Base-by-base conservation (phyloP, 106 monocot genomes). In the Phalaenopsis equestris region DNA sequence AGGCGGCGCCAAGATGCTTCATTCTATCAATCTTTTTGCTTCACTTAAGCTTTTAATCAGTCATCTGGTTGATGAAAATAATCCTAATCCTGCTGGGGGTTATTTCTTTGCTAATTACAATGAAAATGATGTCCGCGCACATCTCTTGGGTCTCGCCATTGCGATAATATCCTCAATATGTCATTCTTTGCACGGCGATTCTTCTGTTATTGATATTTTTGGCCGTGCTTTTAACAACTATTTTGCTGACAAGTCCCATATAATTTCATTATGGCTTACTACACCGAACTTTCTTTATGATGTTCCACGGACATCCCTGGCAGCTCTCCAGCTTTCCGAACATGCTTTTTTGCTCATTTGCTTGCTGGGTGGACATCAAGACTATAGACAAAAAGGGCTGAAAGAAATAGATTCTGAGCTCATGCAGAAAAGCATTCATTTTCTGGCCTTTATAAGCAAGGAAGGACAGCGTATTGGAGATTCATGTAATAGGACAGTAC, bases 391-490 rank as follows among this genome's bases (percentile, higher is more conserved):
- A 15, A 90, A 65, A 64, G 83, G 79, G 19, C 85, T 89, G 90
- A 87, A 86, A 73, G 87, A 86, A 80, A 85, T 88, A 42, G 86
- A 88, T 73, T 82, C 88, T 41, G 85, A 89, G 24, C 58, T 98
- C 23, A 92, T 85, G 65, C 94, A 98, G 77, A 85, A 64, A 42
- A 42, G 85, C 56, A 94, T 98, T 78, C 98, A 93, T 84, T 81
- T 98, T 64, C 73, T 98, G 77, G 92, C 98, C 37, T 92, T 94
- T 74, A 88, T 93, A 84, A 94, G 98, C 84, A 94, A 85, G 80
- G 89, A 84, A 78, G 46, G 7, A 61, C 88, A 82, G 19, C 81
- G 74, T 15, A 42, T 30, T 82, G 88, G 85, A 18, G 91, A 91
- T n/a, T 73, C 85, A 45, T 42, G 80, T 36, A 81, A 75, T 52